Evolutionary conservation across 805 yeast genomes (phyloP).

Genomic region (Lipomyces spencermartinsiae): DNA sequence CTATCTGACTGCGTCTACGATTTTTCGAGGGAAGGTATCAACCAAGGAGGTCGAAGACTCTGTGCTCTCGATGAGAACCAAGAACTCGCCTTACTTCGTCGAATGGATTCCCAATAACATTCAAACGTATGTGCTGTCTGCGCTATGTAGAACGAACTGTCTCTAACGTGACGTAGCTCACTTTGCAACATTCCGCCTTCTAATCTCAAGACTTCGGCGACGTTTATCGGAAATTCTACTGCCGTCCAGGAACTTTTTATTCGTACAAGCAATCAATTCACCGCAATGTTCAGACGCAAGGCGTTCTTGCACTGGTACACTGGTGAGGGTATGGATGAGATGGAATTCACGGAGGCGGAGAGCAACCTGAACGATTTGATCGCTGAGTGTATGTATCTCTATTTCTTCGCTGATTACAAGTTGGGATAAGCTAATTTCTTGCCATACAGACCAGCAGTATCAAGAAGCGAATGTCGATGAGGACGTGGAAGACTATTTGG

Average conservation of each 20-base stretch:
- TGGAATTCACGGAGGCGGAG: conserved; percentile 93
- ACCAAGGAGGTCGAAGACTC: conserved; percentile 95
- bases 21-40: conserved; percentile 91
- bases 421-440: conserved; percentile 2
- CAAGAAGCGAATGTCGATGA: conserved; percentile 81
- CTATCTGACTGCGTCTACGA: conserved; percentile 90
- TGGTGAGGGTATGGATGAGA: conserved; percentile 94
- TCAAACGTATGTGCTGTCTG: conserved; percentile 57
- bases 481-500: conserved; percentile 63
- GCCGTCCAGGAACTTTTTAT: conserved; percentile 89
- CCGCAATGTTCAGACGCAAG: conserved; percentile 90
- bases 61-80: conserved; percentile 81
- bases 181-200: conserved; percentile 90
- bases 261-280: conserved; percentile 87
- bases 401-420: background rate
- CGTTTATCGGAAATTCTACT: conserved; percentile 91
- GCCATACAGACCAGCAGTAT: conserved; percentile 71
- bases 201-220: conserved; percentile 86
- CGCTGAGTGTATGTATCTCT: conserved; percentile 58
- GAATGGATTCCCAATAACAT: conserved; percentile 97
- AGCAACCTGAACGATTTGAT: conserved; percentile 88
- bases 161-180: conserved; percentile 49
- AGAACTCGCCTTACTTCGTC: conserved; percentile 82
- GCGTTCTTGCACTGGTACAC: conserved; percentile 98
- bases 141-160: background rate